Conservation (phyloP, 2,329 filamentous ascomycete genomes). For the Botrytis elliptica region DNA sequence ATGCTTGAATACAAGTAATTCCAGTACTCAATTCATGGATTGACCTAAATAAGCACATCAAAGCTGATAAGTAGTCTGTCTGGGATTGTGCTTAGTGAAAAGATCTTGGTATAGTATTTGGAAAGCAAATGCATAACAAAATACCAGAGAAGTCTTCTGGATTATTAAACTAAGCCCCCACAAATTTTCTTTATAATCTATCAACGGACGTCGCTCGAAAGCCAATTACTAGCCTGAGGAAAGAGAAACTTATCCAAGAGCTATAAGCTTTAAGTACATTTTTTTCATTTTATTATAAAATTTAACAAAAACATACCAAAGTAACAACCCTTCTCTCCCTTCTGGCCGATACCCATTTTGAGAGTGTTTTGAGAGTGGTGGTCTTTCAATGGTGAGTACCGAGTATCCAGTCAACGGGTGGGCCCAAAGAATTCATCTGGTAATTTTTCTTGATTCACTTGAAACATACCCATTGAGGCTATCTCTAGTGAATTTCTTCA, state of each 20-base stretch:
- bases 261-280: no score
- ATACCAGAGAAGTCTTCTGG: background rate
- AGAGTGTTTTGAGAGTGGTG: background rate
- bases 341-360: background rate
- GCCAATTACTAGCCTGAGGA: background rate
- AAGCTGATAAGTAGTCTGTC: background rate
- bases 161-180: background rate
- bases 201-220: background rate
- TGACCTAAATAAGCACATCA: background rate
- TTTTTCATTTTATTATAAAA: background rate
- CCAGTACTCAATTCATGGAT: background rate
- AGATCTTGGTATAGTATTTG: background rate
- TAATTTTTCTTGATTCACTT: background rate
- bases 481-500: background rate
- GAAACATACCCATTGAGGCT: background rate
- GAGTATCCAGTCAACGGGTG: no score
- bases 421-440: accelerated
- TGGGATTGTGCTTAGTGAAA: background rate
- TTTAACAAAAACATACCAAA: background rate
- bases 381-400: background rate
- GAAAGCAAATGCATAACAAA: background rate
- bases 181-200: accelerated
- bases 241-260: background rate
- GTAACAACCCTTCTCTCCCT: accelerated
- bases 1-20: background rate